Percentiles rank a stretch among this genome's conserved stretches.
phyloP scores from a whole-genome alignment of 2,329 filamentous ascomycete species.

The Hymenoscyphus fraxineus region DNA sequence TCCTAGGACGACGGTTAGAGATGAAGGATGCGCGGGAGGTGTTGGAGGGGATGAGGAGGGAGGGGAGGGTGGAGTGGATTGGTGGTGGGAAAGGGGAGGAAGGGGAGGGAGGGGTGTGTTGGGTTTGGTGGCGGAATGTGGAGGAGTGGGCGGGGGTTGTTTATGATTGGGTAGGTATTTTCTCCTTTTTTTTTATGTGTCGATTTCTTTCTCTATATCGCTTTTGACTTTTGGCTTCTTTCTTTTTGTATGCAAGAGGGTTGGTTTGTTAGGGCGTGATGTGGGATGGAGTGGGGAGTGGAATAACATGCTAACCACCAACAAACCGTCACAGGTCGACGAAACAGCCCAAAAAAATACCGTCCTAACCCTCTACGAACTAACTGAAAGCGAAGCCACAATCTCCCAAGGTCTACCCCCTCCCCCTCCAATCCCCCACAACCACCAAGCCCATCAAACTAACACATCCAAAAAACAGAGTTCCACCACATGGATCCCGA shows the following conservation, averaged over 20 bases:
- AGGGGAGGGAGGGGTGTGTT: conserved; percentile 53
- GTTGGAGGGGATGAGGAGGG: conserved; percentile 54
- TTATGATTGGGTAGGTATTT: conserved; percentile 63
- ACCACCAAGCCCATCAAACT: too few relatives aligned
- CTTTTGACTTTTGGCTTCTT: too few relatives aligned
- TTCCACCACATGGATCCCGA: conserved; percentile 86
- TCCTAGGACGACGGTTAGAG: conserved; percentile 49
- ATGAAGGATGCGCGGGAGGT: conserved; percentile 54
- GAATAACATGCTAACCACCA: too few relatives aligned
- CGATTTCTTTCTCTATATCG: too few relatives aligned
- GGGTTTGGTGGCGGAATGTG: conserved; percentile 79
- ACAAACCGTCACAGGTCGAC: conserved; percentile 50
- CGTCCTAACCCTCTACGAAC: conserved; percentile 89
- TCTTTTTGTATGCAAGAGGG: too few relatives aligned
- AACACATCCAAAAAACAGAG: conserved; percentile 45
- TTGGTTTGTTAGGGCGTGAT: too few relatives aligned
- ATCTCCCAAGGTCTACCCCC: conserved; percentile 55
- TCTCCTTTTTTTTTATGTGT: background rate
- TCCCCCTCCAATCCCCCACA: too few relatives aligned
- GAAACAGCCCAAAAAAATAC: conserved; percentile 82
- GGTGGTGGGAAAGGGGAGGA: conserved; percentile 36
- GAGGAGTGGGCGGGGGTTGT: conserved; percentile 86
- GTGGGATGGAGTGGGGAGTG: too few relatives aligned
- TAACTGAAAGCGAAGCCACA: conserved; percentile 81
- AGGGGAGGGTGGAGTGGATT: conserved; percentile 66